Conservation (phyloP, 176 grass and related monocot genomes). For the Carex scoparia region DNA sequence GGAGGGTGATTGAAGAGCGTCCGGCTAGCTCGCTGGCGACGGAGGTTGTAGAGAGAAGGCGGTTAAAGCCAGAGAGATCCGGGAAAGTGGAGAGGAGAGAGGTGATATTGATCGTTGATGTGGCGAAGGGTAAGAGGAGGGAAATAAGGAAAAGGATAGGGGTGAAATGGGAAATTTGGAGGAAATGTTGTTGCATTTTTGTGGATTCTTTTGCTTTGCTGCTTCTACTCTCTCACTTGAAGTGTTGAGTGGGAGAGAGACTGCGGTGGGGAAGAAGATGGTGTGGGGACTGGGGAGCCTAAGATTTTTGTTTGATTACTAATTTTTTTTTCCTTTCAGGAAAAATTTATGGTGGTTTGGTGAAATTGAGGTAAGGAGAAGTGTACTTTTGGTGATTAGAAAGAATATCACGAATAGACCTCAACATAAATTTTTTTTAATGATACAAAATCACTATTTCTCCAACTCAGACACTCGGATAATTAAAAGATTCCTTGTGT, state of each 20-base stretch:
- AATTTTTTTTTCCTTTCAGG: not conserved
- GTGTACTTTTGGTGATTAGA: not conserved
- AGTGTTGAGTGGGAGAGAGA: conserved; percentile 7
- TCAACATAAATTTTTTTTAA: not conserved
- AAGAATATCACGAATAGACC: not conserved
- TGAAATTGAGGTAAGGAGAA: conserved; percentile 1
- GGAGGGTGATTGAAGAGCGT: conserved; percentile 75
- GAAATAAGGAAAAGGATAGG: conserved; percentile 3
- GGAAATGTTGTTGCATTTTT: conserved; percentile 19
- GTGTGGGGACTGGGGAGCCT: not conserved
- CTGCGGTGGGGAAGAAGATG: not conserved
- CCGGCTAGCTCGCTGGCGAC: conserved; percentile 53
- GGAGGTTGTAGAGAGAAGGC: conserved; percentile 51
- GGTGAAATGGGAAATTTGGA: not conserved
- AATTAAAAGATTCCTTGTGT: not conserved
- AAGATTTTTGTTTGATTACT: not conserved
- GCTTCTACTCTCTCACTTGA: not conserved
- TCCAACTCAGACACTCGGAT: not conserved
- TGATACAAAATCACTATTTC: not conserved
- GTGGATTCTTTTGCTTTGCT: not conserved
- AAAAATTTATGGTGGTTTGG: not conserved
- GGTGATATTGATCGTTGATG: conserved; percentile 50
- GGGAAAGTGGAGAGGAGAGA: conserved; percentile 58
- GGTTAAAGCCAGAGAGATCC: conserved; percentile 53
- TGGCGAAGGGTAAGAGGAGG: not conserved